A percentile compares a stretch with the other conserved stretches of the same genome.
Evolutionary conservation across 805 yeast species (phyloP).

Genomic region (Pichia membranifaciens): DNA sequence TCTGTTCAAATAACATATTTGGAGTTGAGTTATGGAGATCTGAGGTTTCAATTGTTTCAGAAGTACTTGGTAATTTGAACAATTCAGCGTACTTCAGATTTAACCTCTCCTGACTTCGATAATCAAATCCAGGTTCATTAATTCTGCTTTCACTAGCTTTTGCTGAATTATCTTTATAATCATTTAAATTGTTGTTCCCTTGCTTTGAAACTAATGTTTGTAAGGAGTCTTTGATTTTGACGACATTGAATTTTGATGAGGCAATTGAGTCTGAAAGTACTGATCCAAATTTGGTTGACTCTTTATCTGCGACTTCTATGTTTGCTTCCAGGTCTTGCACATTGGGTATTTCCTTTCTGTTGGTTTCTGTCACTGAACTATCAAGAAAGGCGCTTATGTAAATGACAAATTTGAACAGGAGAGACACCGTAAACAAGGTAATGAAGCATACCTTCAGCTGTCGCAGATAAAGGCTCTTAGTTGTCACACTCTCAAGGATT

Average conservation of each 20-base stretch:
- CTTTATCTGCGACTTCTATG: neutral
- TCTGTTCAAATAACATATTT: neutral
- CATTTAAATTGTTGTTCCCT: neutral
- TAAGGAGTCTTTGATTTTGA: slow-evolving; percentile 5
- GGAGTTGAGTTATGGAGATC: neutral
- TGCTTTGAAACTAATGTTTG: slow-evolving; percentile 8
- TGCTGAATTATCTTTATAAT: too few species aligned
- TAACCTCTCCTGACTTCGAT: neutral
- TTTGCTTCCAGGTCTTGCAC: neutral
- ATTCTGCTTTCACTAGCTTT: neutral
- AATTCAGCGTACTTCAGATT: slow-evolving; percentile 1
- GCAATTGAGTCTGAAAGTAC: neutral
- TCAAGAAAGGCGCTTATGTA: neutral
- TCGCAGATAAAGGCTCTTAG: neutral
- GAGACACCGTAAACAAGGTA: slow-evolving; percentile 8
- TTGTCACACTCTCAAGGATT: neutral
- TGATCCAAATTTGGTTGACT: neutral
- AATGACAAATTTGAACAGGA: slow-evolving; percentile 3
- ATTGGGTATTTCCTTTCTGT: neutral
- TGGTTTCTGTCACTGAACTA: too few species aligned
- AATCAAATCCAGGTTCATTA: neutral
- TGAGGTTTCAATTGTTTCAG: neutral
- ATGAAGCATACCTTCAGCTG: slow-evolving; percentile 7
- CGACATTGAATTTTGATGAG: neutral
- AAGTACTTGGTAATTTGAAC: neutral